Conservation (phyloP, 2,329 filamentous ascomycete genomes). For the Dryadomyces quercivorus region DNA sequence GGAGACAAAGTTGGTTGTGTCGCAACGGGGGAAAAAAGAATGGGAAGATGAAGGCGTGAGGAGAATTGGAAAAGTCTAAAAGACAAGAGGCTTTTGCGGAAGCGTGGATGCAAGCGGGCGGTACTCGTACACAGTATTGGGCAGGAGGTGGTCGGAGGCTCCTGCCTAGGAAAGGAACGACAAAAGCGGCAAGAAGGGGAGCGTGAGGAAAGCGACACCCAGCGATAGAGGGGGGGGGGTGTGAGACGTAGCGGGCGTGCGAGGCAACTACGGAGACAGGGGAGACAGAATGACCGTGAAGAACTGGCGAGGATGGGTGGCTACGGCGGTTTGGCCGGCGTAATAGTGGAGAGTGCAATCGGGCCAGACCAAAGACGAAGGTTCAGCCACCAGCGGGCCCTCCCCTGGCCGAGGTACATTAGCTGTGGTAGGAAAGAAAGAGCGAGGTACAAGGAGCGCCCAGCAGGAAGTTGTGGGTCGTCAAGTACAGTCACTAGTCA, state of each 20-base stretch:
- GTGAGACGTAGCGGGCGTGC: background rate
- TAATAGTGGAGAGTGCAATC: slow-evolving; percentile 37
- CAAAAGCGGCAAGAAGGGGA: background rate
- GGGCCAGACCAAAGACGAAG: slow-evolving; percentile 11
- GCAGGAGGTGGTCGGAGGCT: background rate
- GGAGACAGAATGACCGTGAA: background rate
- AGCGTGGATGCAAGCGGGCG: background rate
- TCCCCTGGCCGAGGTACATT: background rate
- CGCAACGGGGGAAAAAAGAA: background rate
- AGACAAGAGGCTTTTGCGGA: background rate
- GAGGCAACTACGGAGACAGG: background rate
- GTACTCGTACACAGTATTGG: background rate
- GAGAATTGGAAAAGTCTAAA: background rate
- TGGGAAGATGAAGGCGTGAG: background rate
- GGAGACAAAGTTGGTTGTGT: background rate
- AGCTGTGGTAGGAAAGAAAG: too few relatives aligned
- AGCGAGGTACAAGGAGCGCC: background rate
- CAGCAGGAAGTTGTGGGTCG: background rate
- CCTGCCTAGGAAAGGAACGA: background rate
- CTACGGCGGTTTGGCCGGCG: slow-evolving; percentile 44
- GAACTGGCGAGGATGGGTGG: slow-evolving; percentile 15
- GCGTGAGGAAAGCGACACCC: background rate
- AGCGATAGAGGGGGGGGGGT: background rate
- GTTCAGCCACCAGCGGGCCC: slow-evolving; percentile 11
- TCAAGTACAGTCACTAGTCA: background rate